phyloP scores from a whole-genome alignment of 768 basidiomycete species.

The Tricholoma sp. region DNA sequence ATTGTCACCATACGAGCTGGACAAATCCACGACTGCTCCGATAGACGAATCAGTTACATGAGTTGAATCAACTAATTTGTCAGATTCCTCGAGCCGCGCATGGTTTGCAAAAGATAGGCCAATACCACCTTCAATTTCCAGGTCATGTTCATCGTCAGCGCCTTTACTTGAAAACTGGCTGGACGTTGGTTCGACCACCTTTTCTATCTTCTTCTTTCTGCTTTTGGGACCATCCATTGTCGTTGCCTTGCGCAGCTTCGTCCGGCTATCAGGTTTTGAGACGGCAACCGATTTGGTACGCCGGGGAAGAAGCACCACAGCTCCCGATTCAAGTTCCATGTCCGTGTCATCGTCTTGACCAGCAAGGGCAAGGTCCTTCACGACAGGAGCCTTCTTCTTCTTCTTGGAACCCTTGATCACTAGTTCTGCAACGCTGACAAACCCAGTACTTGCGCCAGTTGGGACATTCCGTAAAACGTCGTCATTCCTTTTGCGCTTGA shows the following conservation, averaged over 20 bases:
- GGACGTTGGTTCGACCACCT: conserved; percentile 19
- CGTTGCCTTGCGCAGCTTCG: conserved; percentile 38
- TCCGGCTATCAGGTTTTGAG: conserved; percentile 25
- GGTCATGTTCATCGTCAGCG: conserved; percentile 50
- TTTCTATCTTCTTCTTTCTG: conserved; percentile 22
- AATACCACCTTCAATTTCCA: conserved; percentile 47
- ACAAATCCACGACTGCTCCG: conserved; percentile 8
- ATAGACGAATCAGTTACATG: not conserved
- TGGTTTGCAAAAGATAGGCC: conserved; percentile 9
- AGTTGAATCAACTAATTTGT: not conserved
- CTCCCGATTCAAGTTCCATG: conserved; percentile 56
- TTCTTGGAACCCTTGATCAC: conserved; percentile 45
- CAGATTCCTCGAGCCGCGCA: not conserved
- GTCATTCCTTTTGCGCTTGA: conserved; percentile 70
- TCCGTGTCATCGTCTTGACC: conserved; percentile 68
- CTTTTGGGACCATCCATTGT: conserved; percentile 31
- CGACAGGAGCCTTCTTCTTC: conserved; percentile 33
- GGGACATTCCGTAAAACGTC: conserved; percentile 70
- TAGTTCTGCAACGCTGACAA: conserved; percentile 64
- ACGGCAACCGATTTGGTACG: conserved; percentile 46
- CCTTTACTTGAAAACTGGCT: conserved; percentile 42
- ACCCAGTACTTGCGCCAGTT: conserved; percentile 61
- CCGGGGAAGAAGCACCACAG: conserved; percentile 36
- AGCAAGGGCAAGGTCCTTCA: conserved; percentile 45
- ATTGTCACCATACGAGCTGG: conserved; percentile 6